Evolutionary conservation across 2,329 filamentous ascomycete species (phyloP), one percentile per base, ranked within the genome.

Genomic region (Amphichorda felina): DNA sequence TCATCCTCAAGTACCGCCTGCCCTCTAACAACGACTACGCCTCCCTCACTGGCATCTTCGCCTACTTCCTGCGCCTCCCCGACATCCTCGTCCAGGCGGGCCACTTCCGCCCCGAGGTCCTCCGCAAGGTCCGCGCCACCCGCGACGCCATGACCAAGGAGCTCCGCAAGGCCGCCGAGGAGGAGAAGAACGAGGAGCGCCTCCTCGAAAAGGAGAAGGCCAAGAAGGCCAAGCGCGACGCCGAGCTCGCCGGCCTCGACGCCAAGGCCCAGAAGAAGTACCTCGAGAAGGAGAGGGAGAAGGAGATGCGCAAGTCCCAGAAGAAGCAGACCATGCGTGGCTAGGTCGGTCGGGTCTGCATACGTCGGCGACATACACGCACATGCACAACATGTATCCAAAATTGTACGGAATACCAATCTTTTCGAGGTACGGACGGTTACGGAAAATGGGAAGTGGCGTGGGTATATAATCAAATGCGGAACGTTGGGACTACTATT

Each of bases 221-320:
- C 56, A 88, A 81, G 61, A 94, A 95, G 65, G 77, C 82, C 50
- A 93, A 96, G 72, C 75, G 88, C 36, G 89, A 95, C 50, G 77
- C 79, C 46, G 78, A 88, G 54, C 70, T 91, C 43, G 82, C 79
- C 50, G 70, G 71, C 10, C 70, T 89, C 50, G 81, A 80, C 49
- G 82, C 84, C 37, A 86, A 88, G 59, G 81, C 82, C 41, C 84
- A 89, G 68, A 83, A 84, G 67, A 87, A 85, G 63, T 89, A 78
- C 55, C 69, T 89, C 38, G 83, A 88, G 47, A 82, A 77, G 59
- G 83, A 89, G 68, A 75, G 70, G 48, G 80, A 86, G 54, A 84
- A 80, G 70, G 80, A 82, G 59, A 40, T 70, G 50, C 69, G 70
- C 49, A 70, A 64, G 57, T 56, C 56, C 21, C 59, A 64, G 45